Evolutionary conservation across 2,329 filamentous ascomycete species (phyloP), one percentile per base, ranked within the genome.

Genomic region (Colletotrichum tropicicola): DNA sequence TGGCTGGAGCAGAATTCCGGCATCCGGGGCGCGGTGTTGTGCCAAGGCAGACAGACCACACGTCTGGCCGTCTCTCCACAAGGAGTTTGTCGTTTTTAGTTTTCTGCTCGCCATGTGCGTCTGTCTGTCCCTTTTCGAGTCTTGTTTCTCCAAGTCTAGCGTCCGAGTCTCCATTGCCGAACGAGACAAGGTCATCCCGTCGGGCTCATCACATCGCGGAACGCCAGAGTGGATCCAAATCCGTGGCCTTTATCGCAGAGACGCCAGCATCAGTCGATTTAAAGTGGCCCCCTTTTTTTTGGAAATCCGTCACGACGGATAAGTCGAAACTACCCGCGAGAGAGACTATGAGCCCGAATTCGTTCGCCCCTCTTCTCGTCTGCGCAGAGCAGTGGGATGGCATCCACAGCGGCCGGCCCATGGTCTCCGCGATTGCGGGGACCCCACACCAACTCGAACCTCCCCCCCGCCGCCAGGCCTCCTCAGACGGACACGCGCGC

Each of bases 371-470:
- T 10, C 19, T 10, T 43, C 1, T 4, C 7, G 6, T 9, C 12
- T 5, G 12, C 39, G 17, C 17, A 19, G n/a, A 17, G 23, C n/a
- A 43, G 32, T 15, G 37, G n/a, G 17, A 21, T 19, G 19, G 32
- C 6, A 30, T 49, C 32, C 19, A 56, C 59, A 56, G 59, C 51
- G 51, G 59, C 25, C n/a, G 51, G 37, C 37, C 51, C 51, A 44
- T 54, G 49, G 49, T 43, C 58, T 61, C 59, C 59, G 59, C 59
- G 59, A 56, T 56, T 56, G 51, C 52, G 59, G 59, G 59, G 59
- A 56, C 59, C 59, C 59, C 59, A 35, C 59, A 54, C 49, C 13
- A 19, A 23, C 49, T 21, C 17, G 51, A 54, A 54, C 37, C n/a
- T n/a, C n/a, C n/a, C n/a, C n/a, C n/a, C n/a, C n/a, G n/a, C n/a